These are phyloP conservation scores for Colletotrichum tabaci DNA, from an alignment of 2,329 filamentous ascomycete species.

Conservation along the genomic window DNA sequence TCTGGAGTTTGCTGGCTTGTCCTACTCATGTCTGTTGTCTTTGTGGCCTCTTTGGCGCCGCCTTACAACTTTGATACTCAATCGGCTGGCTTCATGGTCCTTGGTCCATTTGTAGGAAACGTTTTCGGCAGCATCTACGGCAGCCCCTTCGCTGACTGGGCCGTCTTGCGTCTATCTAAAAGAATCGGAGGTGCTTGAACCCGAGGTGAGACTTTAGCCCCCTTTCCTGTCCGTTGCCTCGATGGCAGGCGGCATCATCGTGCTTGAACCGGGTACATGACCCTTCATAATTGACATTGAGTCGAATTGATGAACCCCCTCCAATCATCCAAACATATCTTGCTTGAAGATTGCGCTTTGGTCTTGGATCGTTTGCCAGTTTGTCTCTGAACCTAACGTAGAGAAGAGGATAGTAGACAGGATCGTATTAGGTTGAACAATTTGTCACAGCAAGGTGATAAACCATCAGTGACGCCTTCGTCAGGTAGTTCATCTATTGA, in stretches of 20 bases:
- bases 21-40: conserved; percentile 50
- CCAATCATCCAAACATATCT: too few species aligned
- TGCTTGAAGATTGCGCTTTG: too few species aligned
- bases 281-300: too few species aligned
- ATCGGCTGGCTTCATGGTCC: conserved; percentile 47
- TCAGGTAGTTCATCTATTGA: too few species aligned
- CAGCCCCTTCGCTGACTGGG: conserved; percentile 55
- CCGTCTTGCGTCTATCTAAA: conserved; percentile 53
- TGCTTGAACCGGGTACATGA: conserved; percentile 53
- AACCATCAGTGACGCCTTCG: too few species aligned
- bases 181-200: conserved; percentile 59
- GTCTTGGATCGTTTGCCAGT: too few species aligned
- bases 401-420: too few species aligned
- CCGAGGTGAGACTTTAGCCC: conserved; percentile 58
- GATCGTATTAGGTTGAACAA: too few species aligned
- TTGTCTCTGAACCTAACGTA: too few species aligned
- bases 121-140: conserved; percentile 55
- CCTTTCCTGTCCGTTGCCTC: conserved; percentile 47
- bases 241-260: conserved; percentile 51
- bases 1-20: conserved; percentile 55
- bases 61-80: conserved; percentile 49
- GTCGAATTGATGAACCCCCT: too few species aligned
- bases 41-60: conserved; percentile 51
- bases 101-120: conserved; percentile 54
- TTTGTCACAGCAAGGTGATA: too few species aligned